phyloP scores from a whole-genome alignment of 768 basidiomycete genomes.

The Pisolithus tinctorius region DNA sequence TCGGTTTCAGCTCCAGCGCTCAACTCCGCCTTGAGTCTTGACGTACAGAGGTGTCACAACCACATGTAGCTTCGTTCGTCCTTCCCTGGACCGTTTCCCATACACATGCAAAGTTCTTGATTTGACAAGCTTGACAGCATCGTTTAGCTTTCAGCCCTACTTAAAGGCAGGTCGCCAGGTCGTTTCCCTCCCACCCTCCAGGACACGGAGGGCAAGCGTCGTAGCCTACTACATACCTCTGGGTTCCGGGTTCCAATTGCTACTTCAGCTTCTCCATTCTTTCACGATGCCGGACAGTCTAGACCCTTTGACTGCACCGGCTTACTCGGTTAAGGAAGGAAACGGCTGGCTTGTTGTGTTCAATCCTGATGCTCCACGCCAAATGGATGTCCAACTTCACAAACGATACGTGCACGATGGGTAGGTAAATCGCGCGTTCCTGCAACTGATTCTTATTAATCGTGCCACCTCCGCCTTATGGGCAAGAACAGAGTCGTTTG shows the following conservation, averaged over 20 bases:
- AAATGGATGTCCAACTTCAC: conserved; percentile 48
- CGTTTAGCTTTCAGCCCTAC: no score
- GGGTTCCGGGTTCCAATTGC: not conserved
- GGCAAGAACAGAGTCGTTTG: conserved; percentile 21
- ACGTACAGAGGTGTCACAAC: no score
- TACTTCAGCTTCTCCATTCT: not conserved
- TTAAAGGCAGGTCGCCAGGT: no score
- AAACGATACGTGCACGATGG: conserved; percentile 80
- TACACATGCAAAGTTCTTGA: no score
- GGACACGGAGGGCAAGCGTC: no score
- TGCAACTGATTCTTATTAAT: not conserved
- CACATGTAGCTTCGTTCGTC: no score
- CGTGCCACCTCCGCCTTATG: not conserved
- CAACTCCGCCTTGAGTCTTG: no score
- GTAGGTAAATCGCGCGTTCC: conserved; percentile 35
- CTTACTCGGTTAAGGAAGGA: conserved; percentile 37
- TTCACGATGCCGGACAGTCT: conserved; percentile 17
- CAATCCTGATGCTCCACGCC: conserved; percentile 40
- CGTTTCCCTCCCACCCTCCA: no score
- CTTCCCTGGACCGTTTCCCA: no score
- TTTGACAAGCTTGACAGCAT: no score
- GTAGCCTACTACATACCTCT: no score
- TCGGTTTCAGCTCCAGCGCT: no score
- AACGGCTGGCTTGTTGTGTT: conserved; percentile 49
- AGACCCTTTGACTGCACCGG: conserved; percentile 23